Evolutionary conservation across 2,329 filamentous ascomycete species (phyloP), one percentile per base, ranked within the genome.

Genomic region (Ophiostoma sp.): DNA sequence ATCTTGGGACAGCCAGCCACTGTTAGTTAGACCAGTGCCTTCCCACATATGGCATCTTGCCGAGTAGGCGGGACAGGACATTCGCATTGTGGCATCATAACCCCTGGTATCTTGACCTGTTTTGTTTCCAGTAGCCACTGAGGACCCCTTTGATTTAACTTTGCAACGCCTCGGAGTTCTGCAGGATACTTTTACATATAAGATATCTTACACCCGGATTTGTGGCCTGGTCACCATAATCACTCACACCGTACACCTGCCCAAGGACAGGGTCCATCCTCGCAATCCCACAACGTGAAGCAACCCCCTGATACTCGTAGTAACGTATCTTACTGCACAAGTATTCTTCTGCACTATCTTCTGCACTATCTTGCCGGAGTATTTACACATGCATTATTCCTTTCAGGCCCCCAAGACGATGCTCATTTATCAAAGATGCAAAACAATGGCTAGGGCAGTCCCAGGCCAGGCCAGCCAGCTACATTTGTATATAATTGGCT

Each of bases 31-130:
- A 11, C 49, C 55, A 60, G 49, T 60, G 55, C 55, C 18, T 38
- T 60, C 55, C 55, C 27, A 9, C 3, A 60, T 60, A 60, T 40
- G 55, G 55, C 55, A 60, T 60, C 55, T 60, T 60, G 55, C 55
- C 55, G 55, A 16, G 27, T 52, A 60, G 11, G 55, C 38, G 27
- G 55, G 27, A 60, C 12, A 14, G 27, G 27, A 27, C 27, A 27
- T 27, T 27, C 27, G 27, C 27, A 27, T 1, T 27, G 27, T 27
- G 27, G 27, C 27, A 27, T 27, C 27, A 27, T 27, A 27, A 27
- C 27, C 1, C 27, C 27, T 27, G 27, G 27, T 27, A 27, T 27
- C 27, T 27, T 27, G 2, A 27, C 27, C 27, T 27, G 27, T 27
- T 27, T 27, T 27, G 27, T 27, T 27, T 27, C 27, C 2, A 27